These are phyloP conservation scores for Centella asiatica DNA, from an alignment of 129 eudicot species.

Conservation along the genomic window DNA sequence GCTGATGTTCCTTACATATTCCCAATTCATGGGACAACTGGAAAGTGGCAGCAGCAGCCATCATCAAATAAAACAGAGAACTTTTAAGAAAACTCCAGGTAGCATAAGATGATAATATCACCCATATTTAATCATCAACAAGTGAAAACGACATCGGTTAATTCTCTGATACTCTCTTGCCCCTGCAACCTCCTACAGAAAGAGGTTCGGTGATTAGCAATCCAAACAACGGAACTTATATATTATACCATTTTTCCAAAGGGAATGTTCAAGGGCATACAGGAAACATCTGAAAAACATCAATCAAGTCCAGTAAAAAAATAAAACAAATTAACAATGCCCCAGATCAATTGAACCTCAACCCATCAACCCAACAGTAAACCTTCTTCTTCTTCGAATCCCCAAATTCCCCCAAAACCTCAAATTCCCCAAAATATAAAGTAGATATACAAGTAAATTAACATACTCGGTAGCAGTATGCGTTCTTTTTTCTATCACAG, in stretches of 20 bases:
- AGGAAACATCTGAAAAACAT: not conserved
- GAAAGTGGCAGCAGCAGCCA: conserved; percentile 62
- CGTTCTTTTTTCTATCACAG: no score
- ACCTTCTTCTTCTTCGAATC: no score
- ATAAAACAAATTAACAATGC: no score
- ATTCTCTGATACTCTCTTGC: conserved; percentile 17
- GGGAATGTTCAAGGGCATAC: not conserved
- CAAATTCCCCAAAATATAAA: no score
- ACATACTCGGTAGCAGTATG: no score
- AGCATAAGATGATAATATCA: conserved; percentile 16
- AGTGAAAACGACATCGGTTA: conserved; percentile 4
- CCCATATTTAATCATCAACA: conserved; percentile 6
- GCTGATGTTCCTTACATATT: conserved; percentile 44
- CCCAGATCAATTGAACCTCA: no score
- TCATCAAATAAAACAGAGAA: conserved; percentile 13
- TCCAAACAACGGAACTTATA: not conserved
- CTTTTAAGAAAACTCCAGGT: conserved; percentile 8
- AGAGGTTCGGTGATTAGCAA: not conserved
- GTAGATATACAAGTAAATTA: no score
- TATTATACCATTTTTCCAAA: not conserved
- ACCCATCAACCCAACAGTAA: no score
- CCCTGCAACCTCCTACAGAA: conserved; percentile 18
- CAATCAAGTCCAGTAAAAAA: no score
- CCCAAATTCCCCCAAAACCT: no score
- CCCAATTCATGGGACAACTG: conserved; percentile 53